Conservation (phyloP, 345 rosid species). For the Cardamine chenopodiifolia region DNA sequence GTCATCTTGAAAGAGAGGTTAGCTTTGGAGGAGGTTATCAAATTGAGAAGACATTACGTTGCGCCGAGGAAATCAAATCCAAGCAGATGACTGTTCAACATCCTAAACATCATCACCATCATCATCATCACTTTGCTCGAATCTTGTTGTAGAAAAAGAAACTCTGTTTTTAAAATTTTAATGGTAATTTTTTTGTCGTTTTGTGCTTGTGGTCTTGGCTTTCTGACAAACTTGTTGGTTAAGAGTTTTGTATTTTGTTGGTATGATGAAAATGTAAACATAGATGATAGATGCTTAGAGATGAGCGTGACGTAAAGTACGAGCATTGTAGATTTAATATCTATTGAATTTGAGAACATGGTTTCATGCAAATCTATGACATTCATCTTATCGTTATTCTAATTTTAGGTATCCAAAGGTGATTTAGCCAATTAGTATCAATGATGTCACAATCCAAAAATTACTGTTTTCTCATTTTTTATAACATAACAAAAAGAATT, state of each 20-base stretch:
- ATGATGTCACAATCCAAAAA: not conserved
- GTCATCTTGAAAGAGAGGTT: conserved; percentile 89
- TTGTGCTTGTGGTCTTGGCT: conserved; percentile 28
- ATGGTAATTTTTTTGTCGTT: conserved; percentile 17
- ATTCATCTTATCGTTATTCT: not conserved
- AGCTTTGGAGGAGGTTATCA: conserved; percentile 85
- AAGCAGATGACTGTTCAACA: conserved; percentile 47
- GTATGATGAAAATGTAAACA: conserved; percentile 20
- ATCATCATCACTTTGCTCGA: conserved; percentile 52
- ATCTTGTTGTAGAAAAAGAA: conserved; percentile 53
- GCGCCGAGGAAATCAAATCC: conserved; percentile 83
- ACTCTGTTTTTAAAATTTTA: not conserved
- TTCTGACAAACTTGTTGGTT: conserved; percentile 35
- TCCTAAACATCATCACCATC: conserved; percentile 49
- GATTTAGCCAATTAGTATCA: not conserved
- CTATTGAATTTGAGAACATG: conserved; percentile 13
- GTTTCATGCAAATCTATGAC: not conserved
- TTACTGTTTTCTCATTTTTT: no score
- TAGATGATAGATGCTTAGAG: conserved; percentile 20
- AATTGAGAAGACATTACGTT: conserved; percentile 72
- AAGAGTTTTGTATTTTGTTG: conserved; percentile 2
- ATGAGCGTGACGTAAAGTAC: conserved; percentile 12
- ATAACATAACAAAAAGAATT: no score
- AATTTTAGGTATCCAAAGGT: not conserved
- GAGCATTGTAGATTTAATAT: conserved; percentile 7